Evolutionary conservation across 139 green algal species (phyloP).

Genomic region (Closterium sp.): DNA sequence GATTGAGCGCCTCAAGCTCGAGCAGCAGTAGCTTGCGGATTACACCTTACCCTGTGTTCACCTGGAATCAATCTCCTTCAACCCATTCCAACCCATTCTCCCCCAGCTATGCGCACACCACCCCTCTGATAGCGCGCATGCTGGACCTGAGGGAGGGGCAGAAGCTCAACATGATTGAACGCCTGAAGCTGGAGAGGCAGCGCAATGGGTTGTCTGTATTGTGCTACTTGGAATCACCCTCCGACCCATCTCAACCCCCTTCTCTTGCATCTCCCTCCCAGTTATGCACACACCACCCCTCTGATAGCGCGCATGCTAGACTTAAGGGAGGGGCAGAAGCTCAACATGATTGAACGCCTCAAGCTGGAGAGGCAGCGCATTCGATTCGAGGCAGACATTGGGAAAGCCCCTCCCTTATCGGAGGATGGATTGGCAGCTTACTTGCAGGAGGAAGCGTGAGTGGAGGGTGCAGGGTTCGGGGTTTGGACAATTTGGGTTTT

Average conservation of each 20-base stretch:
- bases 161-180: neutral
- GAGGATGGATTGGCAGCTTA: slow-evolving; percentile 38
- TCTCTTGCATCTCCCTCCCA: neutral
- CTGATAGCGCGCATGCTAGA: slow-evolving; percentile 38
- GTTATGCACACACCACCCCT: slow-evolving; percentile 18
- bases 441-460: slow-evolving; percentile 45
- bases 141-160: slow-evolving; percentile 17
- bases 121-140: slow-evolving; percentile 20
- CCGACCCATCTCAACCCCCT: neutral
- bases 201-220: too few relatives aligned
- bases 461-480: too few relatives aligned
- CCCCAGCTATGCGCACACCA: slow-evolving; percentile 34
- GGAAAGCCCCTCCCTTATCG: slow-evolving; percentile 30
- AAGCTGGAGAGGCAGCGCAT: slow-evolving; percentile 47
- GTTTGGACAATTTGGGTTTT: too few relatives aligned
- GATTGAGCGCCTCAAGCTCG: too few relatives aligned
- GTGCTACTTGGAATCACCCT: neutral
- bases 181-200: slow-evolving; percentile 14
- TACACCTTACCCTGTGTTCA: too few relatives aligned
- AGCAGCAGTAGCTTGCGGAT: neutral
- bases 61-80: neutral
- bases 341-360: slow-evolving; percentile 34
- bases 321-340: slow-evolving; percentile 40
- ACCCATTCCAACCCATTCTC: too few relatives aligned
- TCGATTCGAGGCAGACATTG: slow-evolving; percentile 44